Evolutionary conservation across 2,329 filamentous ascomycete species (phyloP).

Genomic region (Colletotrichum theobromicola): DNA sequence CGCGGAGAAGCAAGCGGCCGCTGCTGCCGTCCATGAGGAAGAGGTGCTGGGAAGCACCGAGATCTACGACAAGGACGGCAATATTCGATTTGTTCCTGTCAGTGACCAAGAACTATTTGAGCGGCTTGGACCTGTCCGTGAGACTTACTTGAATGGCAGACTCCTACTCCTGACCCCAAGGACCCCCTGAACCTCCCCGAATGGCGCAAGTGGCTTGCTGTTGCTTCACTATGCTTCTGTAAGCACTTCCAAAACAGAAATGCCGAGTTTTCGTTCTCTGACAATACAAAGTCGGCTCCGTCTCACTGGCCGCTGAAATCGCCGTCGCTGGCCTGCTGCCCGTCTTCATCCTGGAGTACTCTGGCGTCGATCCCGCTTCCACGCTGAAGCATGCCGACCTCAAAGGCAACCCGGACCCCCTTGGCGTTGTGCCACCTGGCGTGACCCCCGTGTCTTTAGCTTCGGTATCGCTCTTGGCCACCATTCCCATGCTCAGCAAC

Average conservation of each 20-base stretch:
- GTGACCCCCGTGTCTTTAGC: conserved; percentile 31
- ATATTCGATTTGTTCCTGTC: conserved; percentile 20
- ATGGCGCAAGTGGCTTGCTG: conserved; percentile 32
- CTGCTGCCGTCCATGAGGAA: not conserved
- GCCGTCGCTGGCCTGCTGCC: conserved; percentile 32
- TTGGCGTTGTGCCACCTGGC: not conserved
- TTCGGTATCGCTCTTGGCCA: conserved; percentile 32
- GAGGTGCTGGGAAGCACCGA: conserved; percentile 18
- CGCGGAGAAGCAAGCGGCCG: not conserved
- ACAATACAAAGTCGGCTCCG: conserved; percentile 25
- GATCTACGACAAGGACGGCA: conserved; percentile 14
- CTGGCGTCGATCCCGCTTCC: conserved; percentile 28
- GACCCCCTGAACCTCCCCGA: conserved; percentile 31
- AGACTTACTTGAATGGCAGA: not conserved
- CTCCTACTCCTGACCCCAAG: conserved; percentile 31
- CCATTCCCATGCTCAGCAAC: conserved; percentile 36
- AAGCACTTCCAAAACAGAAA: not conserved
- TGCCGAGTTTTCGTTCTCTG: not conserved
- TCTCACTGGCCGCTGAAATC: conserved; percentile 28
- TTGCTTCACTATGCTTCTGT: conserved; percentile 30
- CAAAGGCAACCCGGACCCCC: conserved; percentile 23
- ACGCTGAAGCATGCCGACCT: conserved; percentile 25
- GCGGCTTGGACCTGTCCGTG: accelerated
- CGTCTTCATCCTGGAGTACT: conserved; percentile 36
- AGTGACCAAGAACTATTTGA: not conserved